Evolutionary conservation across 306 rosid species (phyloP).

Genomic region (Quercus bicolor): DNA sequence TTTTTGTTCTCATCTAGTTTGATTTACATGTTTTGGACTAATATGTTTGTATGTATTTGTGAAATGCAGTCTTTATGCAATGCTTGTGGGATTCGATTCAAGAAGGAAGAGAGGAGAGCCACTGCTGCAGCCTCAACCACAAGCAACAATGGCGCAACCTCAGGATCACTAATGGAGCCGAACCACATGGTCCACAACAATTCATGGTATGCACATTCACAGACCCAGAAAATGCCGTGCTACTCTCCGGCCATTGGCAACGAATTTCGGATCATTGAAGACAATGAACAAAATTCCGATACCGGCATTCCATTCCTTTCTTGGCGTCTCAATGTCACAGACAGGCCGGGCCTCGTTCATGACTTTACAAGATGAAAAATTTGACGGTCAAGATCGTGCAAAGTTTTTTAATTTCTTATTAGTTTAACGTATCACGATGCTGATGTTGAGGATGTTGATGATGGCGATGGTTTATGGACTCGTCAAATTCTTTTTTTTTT

Average conservation of each 20-base stretch:
- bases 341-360: conserved; percentile 82
- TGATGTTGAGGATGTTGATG: conserved; percentile 42
- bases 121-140: conserved; percentile 49
- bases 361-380: conserved; percentile 72
- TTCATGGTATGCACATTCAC: conserved; percentile 49
- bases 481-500: conserved; percentile 15
- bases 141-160: not conserved
- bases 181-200: conserved; percentile 40
- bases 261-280: conserved; percentile 58
- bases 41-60: not conserved
- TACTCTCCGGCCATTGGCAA: conserved; percentile 44
- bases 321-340: conserved; percentile 89
- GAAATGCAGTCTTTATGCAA: conserved; percentile 81
- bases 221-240: conserved; percentile 61
- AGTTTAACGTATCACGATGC: conserved; percentile 36
- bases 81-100: conserved; percentile 98
- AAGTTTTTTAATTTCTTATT: not conserved
- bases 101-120: conserved; percentile 91
- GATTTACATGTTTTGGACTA: not conserved
- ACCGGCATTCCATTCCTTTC: conserved; percentile 75
- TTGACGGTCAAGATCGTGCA: conserved; percentile 35
- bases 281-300: conserved; percentile 34
- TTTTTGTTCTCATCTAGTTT: not conserved
- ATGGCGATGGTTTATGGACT: conserved; percentile 37
- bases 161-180: conserved; percentile 40